These are phyloP conservation scores for Saturnispora ahearnii DNA, from an alignment of 805 yeast species.

Conservation along the genomic window DNA sequence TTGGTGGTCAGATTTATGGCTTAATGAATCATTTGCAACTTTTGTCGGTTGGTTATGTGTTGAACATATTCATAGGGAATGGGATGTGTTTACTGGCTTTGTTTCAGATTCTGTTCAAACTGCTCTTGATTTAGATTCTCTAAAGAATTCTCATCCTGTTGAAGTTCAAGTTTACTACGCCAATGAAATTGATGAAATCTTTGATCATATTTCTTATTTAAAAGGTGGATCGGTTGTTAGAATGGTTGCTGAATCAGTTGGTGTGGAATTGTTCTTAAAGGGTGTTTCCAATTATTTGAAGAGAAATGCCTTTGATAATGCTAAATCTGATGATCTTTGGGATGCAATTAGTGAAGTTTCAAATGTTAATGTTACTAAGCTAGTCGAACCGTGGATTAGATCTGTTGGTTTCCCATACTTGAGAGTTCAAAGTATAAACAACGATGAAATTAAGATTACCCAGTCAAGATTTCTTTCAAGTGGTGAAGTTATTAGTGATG, in stretches of 20 bases:
- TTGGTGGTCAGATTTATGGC: slow-evolving; percentile 92
- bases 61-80: slow-evolving; percentile 63
- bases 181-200: slow-evolving; percentile 70
- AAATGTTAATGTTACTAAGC: slow-evolving; percentile 46
- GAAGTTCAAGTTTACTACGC: slow-evolving; percentile 77
- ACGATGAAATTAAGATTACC: slow-evolving; percentile 31
- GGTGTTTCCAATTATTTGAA: slow-evolving; percentile 68
- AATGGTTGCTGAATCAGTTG: slow-evolving; percentile 67
- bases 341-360: slow-evolving; percentile 51
- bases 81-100: slow-evolving; percentile 63
- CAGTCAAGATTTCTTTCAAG: slow-evolving; percentile 57
- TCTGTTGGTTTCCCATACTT: slow-evolving; percentile 68
- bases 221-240: slow-evolving; percentile 74
- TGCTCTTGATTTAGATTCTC: slow-evolving; percentile 46
- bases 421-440: slow-evolving; percentile 33
- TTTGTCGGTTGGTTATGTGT: slow-evolving; percentile 72
- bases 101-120: slow-evolving; percentile 43
- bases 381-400: slow-evolving; percentile 67
- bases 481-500: slow-evolving; percentile 46
- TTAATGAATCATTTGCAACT: slow-evolving; percentile 86
- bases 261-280: slow-evolving; percentile 56
- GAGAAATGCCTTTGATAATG: slow-evolving; percentile 56
- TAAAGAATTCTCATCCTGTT: slow-evolving; percentile 66
- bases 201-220: slow-evolving; percentile 71
- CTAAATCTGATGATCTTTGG: slow-evolving; percentile 71